phyloP scores from a whole-genome alignment of 352 stramenopile genomes.

The Globisporangium echinulatum region DNA sequence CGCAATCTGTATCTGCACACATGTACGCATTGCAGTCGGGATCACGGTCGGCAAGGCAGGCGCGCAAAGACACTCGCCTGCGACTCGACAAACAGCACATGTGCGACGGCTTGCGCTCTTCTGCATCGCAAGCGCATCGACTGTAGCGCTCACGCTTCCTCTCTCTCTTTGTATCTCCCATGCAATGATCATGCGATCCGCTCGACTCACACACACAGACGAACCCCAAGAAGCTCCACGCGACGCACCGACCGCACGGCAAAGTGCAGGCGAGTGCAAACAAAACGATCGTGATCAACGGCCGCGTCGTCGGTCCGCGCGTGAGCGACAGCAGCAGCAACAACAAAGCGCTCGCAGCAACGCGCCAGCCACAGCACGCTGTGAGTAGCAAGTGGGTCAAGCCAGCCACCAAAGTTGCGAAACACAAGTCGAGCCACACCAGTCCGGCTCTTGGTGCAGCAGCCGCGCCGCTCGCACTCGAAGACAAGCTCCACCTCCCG shows the following conservation, averaged over 20 bases:
- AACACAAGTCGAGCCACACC: constrained; percentile 1
- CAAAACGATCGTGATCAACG: constrained; percentile 50
- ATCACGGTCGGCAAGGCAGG: constrained; percentile 16
- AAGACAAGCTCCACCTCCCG: constrained; percentile 59
- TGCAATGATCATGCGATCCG: neutral
- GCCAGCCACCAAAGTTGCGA: neutral
- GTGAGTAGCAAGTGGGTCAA: constrained; percentile 16
- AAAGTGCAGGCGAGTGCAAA: constrained; percentile 32
- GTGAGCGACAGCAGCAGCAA: constrained; percentile 12
- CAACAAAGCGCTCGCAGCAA: constrained; percentile 17
- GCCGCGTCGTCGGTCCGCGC: constrained; percentile 54
- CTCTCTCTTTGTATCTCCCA: too few species aligned
- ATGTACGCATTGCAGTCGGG: constrained; percentile 9
- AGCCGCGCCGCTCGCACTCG: constrained; percentile 26
- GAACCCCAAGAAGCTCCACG: constrained; percentile 43
- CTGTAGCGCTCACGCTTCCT: too few species aligned
- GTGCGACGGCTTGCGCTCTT: constrained; percentile 3
- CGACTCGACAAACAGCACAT: constrained; percentile 3
- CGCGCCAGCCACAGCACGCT: constrained; percentile 18
- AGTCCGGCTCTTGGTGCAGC: neutral
- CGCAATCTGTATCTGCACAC: neutral
- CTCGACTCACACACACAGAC: neutral
- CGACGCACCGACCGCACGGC: constrained; percentile 31
- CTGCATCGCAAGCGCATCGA: neutral
- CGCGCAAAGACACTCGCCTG: neutral